Base-by-base conservation (phyloP, 78 protist genomes). In the Blattamonas nauphoetae region DNA sequence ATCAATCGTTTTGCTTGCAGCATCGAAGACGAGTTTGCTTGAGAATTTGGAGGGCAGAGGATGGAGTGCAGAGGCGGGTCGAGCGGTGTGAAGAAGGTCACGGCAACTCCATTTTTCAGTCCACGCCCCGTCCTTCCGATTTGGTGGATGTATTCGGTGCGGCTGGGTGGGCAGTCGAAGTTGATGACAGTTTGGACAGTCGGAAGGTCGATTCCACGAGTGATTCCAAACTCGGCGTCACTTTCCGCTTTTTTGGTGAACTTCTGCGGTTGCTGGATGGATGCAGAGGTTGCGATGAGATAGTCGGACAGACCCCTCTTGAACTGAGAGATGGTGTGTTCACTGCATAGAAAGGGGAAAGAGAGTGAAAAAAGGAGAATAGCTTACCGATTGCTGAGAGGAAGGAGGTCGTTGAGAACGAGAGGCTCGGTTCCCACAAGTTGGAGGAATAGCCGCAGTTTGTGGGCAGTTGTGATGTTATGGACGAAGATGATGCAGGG, bases 161-260 rank as follows among this genome's bases (percentile, higher is more conserved):
- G 38, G 1, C 78, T 0, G 1, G 32, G 6, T 35, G 96, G 94
- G 45, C 93, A 86, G 89, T 92, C 96, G 78, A 93, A 90, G 88
- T 93, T 93, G 81, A 95, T 81, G 42, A 93, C 95, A 38, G 86
- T 85, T 85, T 87, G 91, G n/a, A 95, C 94, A 45, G 86, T 90
- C 77, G 46, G 85, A 81, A 93, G 91, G 87, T 93, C 97, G 35
- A 95, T 85, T 38, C 95, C 96, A 5, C 96, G 87, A n/a, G 92
- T 89, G 33, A 92, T 93, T 63, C 92, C 77, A 64, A 45, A 86
- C 80, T 88, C 89, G 44, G 42, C 63, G 41, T 42, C 81, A 42
- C 77, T 29, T 3, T 41, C 36, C 44, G 83, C 44, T 3, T 79
- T 79, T 21, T 79, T 36, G 33, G 83, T 38, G 83, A 5, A 4